These are phyloP conservation scores for Saksenaea vasiformis DNA, from an alignment of 371 early-diverging fungal species.

Conservation along the genomic window DNA sequence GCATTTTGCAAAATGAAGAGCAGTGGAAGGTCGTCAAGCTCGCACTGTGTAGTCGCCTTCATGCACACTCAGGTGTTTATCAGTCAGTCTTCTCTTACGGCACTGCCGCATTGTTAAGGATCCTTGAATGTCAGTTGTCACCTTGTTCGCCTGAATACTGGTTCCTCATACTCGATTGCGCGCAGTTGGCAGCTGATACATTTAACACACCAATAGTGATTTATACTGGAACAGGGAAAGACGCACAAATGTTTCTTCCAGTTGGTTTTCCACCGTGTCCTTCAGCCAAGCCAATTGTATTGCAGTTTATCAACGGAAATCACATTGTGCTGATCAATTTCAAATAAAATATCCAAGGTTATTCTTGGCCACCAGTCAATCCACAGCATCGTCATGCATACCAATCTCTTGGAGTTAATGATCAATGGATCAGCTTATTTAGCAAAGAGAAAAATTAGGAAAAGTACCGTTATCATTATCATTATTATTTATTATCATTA, in stretches of 20 bases:
- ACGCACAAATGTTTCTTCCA: background rate
- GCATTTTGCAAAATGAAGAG: background rate
- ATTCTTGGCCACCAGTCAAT: background rate
- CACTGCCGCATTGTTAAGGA: background rate
- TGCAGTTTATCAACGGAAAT: background rate
- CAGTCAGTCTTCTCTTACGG: background rate
- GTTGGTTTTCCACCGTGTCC: background rate
- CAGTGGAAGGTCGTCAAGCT: background rate
- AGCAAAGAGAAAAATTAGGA: background rate
- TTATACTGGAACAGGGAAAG: constrained; percentile 2
- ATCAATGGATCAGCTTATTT: background rate
- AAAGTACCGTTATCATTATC: too few relatives aligned
- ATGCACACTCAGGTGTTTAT: background rate
- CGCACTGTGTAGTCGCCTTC: background rate
- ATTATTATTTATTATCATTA: too few relatives aligned
- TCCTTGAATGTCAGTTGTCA: background rate
- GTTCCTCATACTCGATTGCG: background rate
- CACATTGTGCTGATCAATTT: background rate
- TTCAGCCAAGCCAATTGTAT: background rate
- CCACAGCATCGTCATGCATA: background rate
- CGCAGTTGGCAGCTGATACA: constrained; percentile 9
- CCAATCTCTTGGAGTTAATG: background rate
- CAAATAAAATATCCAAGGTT: background rate
- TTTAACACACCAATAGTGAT: constrained; percentile 5
- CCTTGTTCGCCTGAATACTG: constrained; percentile 4